These are phyloP conservation scores for Pyricularia sp. DNA, from an alignment of 2,329 filamentous ascomycete species.

Conservation along the genomic window DNA sequence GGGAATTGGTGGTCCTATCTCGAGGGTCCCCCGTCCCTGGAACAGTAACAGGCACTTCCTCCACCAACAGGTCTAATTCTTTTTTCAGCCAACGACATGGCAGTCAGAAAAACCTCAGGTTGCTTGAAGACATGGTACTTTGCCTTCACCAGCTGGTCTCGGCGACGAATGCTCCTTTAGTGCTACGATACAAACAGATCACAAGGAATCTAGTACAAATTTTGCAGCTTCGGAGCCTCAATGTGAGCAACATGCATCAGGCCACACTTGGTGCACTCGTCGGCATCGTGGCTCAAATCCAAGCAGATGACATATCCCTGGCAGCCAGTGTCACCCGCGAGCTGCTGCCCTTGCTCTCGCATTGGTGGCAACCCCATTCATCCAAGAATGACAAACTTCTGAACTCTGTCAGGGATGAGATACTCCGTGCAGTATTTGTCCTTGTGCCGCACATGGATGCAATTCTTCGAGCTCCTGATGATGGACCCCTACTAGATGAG, in stretches of 20 bases:
- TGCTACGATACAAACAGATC: slow-evolving; percentile 41
- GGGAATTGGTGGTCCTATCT: slow-evolving; percentile 15
- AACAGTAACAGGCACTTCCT: slow-evolving; percentile 13
- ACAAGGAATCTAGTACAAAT: slow-evolving; percentile 44
- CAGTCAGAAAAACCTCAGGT: not conserved
- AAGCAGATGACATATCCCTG: slow-evolving; percentile 55
- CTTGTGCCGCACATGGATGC: slow-evolving; percentile 50
- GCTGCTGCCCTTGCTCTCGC: slow-evolving; percentile 57
- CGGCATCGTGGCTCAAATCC: slow-evolving; percentile 47
- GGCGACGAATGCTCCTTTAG: slow-evolving; percentile 54
- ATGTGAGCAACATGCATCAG: slow-evolving; percentile 52
- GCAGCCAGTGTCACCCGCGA: slow-evolving; percentile 45
- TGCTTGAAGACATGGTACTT: slow-evolving; percentile 43
- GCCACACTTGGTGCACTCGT: slow-evolving; percentile 67
- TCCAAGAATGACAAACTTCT: slow-evolving; percentile 42
- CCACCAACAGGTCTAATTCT: slow-evolving; percentile 17
- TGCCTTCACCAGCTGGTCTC: slow-evolving; percentile 53
- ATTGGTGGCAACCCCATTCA: slow-evolving; percentile 62
- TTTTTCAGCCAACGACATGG: slow-evolving; percentile 9
- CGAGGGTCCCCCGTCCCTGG: slow-evolving; percentile 35
- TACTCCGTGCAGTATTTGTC: slow-evolving; percentile 60
- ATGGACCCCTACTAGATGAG: slow-evolving; percentile 25
- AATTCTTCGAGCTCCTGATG: slow-evolving; percentile 30
- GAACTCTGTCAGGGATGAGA: slow-evolving; percentile 58
- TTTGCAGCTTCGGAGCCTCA: slow-evolving; percentile 44